Percentiles rank a stretch among this genome's conserved stretches.
Conservation (phyloP, 805 yeast species). For the Lipomyces spencermartinsiae region DNA sequence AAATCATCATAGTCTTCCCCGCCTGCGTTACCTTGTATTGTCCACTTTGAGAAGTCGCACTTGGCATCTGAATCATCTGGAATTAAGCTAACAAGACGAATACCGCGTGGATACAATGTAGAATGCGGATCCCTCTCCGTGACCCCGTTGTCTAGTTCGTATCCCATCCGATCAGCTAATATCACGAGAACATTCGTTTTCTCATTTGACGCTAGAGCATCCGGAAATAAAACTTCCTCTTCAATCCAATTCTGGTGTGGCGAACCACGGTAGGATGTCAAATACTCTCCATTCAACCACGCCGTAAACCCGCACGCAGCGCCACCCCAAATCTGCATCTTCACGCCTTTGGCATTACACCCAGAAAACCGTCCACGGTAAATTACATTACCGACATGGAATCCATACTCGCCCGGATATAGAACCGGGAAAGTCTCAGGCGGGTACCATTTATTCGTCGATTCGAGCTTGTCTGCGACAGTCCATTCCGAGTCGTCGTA, state of each 20-base stretch:
- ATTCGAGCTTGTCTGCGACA: conserved; percentile 19
- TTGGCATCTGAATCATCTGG: conserved; percentile 3
- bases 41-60: conserved; percentile 26
- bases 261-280: conserved; percentile 25
- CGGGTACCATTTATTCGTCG: conserved; percentile 21
- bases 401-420: conserved; percentile 34
- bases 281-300: conserved; percentile 25
- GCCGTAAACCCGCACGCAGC: conserved; percentile 27
- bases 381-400: conserved; percentile 24
- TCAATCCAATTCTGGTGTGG: conserved; percentile 5
- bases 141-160: conserved; percentile 20
- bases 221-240: conserved; percentile 12
- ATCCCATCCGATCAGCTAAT: conserved; percentile 30
- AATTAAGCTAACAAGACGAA: conserved; percentile 15
- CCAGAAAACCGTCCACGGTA: conserved; percentile 30
- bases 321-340: conserved; percentile 29
- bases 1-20: conserved; percentile 28
- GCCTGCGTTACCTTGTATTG: conserved; percentile 30
- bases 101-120: conserved; percentile 30
- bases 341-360: conserved; percentile 6
- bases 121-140: conserved; percentile 18
- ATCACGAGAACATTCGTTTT: conserved; percentile 23
- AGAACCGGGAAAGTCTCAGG: conserved; percentile 29
- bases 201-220: neutral
- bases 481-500: conserved; percentile 32